Evolutionary conservation across 441 rosid genomes (phyloP).

Genomic region (Arabidopsis hybrid): DNA sequence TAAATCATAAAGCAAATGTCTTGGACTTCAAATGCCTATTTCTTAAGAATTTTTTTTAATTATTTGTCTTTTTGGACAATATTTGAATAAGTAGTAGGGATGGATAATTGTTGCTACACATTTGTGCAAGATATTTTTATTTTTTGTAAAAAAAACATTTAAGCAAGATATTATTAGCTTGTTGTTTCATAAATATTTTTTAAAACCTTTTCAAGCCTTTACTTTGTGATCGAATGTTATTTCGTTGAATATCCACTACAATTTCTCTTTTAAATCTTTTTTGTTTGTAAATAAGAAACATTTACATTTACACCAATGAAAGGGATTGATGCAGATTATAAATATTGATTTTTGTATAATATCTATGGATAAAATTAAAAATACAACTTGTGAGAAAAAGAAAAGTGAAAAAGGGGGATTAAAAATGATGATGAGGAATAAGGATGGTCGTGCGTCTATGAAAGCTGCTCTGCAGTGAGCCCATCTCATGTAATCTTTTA

Average conservation of each 20-base stretch:
- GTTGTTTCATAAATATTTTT: too few species aligned
- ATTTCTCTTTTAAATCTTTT: neutral
- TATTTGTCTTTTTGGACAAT: neutral
- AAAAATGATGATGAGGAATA: slow-evolving; percentile 26
- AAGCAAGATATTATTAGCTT: neutral
- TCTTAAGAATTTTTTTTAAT: neutral
- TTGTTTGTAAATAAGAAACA: too few species aligned
- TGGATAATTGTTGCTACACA: neutral
- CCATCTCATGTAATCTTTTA: slow-evolving; percentile 32
- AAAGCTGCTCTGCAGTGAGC: slow-evolving; percentile 35
- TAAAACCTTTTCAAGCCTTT: neutral
- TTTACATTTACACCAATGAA: too few species aligned
- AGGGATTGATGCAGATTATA: neutral
- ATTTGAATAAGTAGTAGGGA: neutral
- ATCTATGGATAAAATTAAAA: neutral
- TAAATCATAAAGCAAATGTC: neutral
- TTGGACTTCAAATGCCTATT: neutral
- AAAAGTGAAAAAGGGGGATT: neutral
- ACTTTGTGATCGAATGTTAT: neutral
- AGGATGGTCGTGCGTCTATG: slow-evolving; percentile 42
- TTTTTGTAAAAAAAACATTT: too few species aligned
- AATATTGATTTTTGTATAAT: neutral
- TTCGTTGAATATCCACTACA: neutral
- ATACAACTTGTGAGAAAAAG: too few species aligned
- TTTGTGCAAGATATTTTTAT: neutral